phyloP scores from a whole-genome alignment of 2,329 filamentous ascomycete genomes.

The Zasmidium cellare region DNA sequence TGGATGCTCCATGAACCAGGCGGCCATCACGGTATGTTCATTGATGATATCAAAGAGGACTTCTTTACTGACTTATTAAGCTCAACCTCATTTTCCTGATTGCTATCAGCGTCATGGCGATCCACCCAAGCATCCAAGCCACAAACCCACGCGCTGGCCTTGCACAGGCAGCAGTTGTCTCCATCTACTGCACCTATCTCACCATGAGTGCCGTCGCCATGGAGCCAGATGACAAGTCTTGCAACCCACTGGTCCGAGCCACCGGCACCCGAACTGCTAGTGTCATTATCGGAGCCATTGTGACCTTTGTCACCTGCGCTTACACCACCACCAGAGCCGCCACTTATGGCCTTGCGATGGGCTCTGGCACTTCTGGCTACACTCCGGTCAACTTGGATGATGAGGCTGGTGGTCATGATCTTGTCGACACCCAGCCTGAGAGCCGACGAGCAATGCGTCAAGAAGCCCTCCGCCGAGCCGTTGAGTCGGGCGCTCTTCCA shows the following conservation, averaged over 20 bases:
- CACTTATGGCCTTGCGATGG: constrained; percentile 80
- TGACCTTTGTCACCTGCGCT: constrained; percentile 94
- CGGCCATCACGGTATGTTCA: constrained; percentile 72
- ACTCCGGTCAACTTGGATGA: constrained; percentile 63
- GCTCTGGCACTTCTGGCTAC: constrained; percentile 60
- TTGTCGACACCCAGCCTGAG: constrained; percentile 82
- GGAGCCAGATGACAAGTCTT: constrained; percentile 92
- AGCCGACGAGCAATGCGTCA: constrained; percentile 86
- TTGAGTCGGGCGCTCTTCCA: constrained; percentile 88
- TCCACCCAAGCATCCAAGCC: constrained; percentile 87
- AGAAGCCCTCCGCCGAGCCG: constrained; percentile 84
- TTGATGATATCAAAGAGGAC: background rate
- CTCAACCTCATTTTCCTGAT: constrained; percentile 87
- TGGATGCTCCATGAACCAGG: constrained; percentile 92
- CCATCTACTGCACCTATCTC: constrained; percentile 96
- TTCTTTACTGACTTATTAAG: constrained; percentile 23
- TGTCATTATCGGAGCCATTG: constrained; percentile 86
- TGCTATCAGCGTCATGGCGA: constrained; percentile 76
- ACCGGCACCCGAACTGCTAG: constrained; percentile 87
- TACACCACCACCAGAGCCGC: constrained; percentile 97
- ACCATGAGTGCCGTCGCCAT: constrained; percentile 98
- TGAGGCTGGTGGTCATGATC: constrained; percentile 75
- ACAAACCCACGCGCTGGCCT: constrained; percentile 90
- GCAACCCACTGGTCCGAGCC: constrained; percentile 87
- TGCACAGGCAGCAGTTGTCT: constrained; percentile 96